Evolutionary conservation across 176 grass and related monocot species (phyloP).

Genomic region (Lolium rigidum): DNA sequence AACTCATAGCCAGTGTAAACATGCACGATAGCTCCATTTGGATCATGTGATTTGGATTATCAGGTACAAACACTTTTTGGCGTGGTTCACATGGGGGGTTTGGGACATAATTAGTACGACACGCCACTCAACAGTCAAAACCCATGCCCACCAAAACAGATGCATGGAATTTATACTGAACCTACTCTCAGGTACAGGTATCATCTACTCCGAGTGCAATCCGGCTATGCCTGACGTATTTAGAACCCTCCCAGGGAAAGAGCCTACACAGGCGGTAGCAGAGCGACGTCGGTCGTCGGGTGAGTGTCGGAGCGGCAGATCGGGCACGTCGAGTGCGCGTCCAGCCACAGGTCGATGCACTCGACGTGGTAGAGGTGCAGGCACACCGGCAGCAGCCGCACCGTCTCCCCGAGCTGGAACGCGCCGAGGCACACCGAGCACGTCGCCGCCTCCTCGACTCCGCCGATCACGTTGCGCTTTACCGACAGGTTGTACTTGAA

Average conservation of each 20-base stretch:
- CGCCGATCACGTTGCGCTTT: not conserved
- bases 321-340: slow-evolving; percentile 2
- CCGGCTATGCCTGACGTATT: not conserved
- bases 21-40: too few species aligned
- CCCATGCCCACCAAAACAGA: too few species aligned
- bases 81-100: too few species aligned
- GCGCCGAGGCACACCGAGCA: not conserved
- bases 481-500: not conserved
- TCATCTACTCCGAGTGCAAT: too few species aligned
- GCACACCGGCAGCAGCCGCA: not conserved
- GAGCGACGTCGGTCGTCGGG: not conserved
- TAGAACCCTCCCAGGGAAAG: not conserved
- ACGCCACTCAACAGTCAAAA: too few species aligned
- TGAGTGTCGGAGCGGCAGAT: not conserved
- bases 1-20: too few species aligned
- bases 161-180: too few species aligned
- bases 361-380: not conserved
- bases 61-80: too few species aligned
- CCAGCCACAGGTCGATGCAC: slow-evolving; percentile 12
- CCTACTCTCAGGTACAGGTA: too few species aligned
- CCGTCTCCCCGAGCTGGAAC: not conserved
- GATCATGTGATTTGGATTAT: too few species aligned
- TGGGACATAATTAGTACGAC: too few species aligned
- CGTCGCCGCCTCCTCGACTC: not conserved
- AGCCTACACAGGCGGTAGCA: not conserved